These are phyloP conservation scores for Pyricularia sp. DNA, from an alignment of 2,329 filamentous ascomycete species.

Conservation along the genomic window DNA sequence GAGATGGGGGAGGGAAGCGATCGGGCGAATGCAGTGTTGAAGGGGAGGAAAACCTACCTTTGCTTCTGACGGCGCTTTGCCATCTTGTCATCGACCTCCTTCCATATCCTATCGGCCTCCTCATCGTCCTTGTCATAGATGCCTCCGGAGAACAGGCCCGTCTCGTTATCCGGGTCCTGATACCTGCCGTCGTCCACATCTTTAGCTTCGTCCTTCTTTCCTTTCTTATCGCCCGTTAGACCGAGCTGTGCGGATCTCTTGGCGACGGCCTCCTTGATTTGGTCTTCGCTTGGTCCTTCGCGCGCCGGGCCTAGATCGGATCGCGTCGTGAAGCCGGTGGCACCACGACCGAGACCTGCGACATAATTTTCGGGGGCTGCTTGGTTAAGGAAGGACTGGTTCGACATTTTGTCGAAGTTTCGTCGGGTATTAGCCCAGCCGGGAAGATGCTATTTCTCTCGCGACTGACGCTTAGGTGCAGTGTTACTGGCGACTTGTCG, in stretches of 20 bases:
- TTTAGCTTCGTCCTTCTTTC: constrained; percentile 62
- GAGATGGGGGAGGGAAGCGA: not conserved
- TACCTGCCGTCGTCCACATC: constrained; percentile 75
- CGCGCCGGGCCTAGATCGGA: constrained; percentile 92
- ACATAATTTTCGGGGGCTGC: constrained; percentile 83
- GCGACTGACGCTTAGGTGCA: not conserved
- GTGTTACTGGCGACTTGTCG: not conserved
- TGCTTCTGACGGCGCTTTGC: constrained; percentile 75
- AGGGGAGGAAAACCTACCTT: constrained; percentile 55
- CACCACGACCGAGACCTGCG: constrained; percentile 92
- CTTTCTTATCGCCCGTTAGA: constrained; percentile 34
- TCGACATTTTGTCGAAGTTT: constrained; percentile 32
- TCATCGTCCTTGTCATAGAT: constrained; percentile 97
- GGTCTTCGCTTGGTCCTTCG: constrained; percentile 94
- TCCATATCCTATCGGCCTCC: constrained; percentile 93
- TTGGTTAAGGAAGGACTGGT: constrained; percentile 75
- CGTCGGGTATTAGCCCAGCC: not conserved
- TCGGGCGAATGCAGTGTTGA: constrained; percentile 17
- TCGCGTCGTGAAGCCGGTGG: constrained; percentile 94
- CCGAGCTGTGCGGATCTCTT: constrained; percentile 86
- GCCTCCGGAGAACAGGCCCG: constrained; percentile 88
- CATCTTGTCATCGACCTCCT: constrained; percentile 95
- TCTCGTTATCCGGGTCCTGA: constrained; percentile 95
- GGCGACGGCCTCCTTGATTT: constrained; percentile 94
- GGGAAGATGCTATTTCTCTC: not conserved